A percentile compares a stretch with the other conserved stretches of the same genome.
Evolutionary conservation across 768 basidiomycete genomes (phyloP).

Genomic region (Paxillus involutus): DNA sequence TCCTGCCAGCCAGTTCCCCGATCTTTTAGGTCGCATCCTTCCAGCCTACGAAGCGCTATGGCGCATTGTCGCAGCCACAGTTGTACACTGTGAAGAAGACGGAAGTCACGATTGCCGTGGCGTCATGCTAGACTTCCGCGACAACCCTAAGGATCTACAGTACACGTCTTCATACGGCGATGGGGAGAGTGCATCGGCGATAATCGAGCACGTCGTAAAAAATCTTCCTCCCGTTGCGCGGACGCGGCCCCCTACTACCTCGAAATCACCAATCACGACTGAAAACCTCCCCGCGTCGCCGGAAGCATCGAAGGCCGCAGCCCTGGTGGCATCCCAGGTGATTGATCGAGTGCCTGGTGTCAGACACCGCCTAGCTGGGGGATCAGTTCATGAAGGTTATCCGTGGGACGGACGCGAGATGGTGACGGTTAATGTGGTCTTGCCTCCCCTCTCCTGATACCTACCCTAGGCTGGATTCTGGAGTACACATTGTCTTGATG

Average conservation of each 20-base stretch:
- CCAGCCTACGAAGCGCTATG: conserved; percentile 64
- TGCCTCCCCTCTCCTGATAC: not conserved
- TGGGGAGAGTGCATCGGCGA: conserved; percentile 16
- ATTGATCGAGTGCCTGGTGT: conserved; percentile 34
- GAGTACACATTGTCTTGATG: too few species aligned
- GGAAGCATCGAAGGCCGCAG: conserved; percentile 55
- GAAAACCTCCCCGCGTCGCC: conserved; percentile 39
- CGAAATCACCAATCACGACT: conserved; percentile 13
- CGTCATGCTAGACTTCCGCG: conserved; percentile 38
- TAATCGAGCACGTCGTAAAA: conserved; percentile 18
- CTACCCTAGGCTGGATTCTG: too few species aligned
- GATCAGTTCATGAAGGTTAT: conserved; percentile 35
- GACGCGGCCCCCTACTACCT: conserved; percentile 2
- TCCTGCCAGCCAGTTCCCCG: conserved; percentile 19
- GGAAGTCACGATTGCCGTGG: conserved; percentile 13
- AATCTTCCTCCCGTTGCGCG: conserved; percentile 18
- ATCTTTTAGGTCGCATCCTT: conserved; percentile 51
- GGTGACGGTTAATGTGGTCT: not conserved
- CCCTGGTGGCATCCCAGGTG: conserved; percentile 44
- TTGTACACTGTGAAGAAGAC: conserved; percentile 31
- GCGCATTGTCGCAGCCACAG: conserved; percentile 54
- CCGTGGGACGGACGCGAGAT: conserved; percentile 42
- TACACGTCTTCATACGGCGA: conserved; percentile 11
- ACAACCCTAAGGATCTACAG: conserved; percentile 28
- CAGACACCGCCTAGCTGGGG: conserved; percentile 20